phyloP scores from a whole-genome alignment of 1,284 basidiomycete genomes.

The Ganoderma lucidum region DNA sequence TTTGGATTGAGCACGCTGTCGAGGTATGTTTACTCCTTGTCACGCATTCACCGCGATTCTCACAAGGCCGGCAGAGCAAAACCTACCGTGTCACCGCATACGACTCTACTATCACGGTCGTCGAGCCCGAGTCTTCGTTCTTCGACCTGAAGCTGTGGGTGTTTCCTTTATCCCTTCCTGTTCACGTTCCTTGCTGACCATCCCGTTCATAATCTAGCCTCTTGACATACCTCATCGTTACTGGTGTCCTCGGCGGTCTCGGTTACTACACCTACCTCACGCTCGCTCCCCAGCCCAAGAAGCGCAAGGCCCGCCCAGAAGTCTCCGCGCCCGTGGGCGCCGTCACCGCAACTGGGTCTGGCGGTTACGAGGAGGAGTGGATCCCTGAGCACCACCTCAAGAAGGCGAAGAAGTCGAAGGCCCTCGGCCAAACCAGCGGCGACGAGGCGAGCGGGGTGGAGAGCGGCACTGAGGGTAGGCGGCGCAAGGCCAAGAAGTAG shows the following conservation, averaged over 20 bases:
- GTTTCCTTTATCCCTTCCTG: no score
- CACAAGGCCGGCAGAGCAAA: conserved; percentile 49
- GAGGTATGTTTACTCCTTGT: conserved; percentile 55
- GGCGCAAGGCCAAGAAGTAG: conserved; percentile 68
- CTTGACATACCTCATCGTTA: conserved; percentile 79
- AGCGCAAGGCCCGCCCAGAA: conserved; percentile 44
- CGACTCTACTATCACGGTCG: conserved; percentile 83
- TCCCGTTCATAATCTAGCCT: conserved; percentile 52
- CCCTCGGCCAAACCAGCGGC: conserved; percentile 57
- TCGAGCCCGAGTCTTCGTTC: conserved; percentile 82
- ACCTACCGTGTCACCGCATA: conserved; percentile 75
- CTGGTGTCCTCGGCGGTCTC: conserved; percentile 69
- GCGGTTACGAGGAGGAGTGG: conserved; percentile 91
- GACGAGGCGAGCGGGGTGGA: conserved; percentile 74
- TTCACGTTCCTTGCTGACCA: neutral
- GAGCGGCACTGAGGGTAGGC: conserved; percentile 66
- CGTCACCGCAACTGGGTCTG: conserved; percentile 73
- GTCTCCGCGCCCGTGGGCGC: conserved; percentile 66
- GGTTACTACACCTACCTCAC: conserved; percentile 75
- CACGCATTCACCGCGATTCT: conserved; percentile 12
- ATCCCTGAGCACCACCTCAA: conserved; percentile 89
- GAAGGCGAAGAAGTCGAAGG: conserved; percentile 67
- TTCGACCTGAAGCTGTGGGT: conserved; percentile 85
- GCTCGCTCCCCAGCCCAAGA: conserved; percentile 71
- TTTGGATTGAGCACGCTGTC: conserved; percentile 80